Percentiles rank a stretch among this genome's conserved stretches.
phyloP scores from a whole-genome alignment of 805 yeast genomes.

The Lipomyces kockii region DNA sequence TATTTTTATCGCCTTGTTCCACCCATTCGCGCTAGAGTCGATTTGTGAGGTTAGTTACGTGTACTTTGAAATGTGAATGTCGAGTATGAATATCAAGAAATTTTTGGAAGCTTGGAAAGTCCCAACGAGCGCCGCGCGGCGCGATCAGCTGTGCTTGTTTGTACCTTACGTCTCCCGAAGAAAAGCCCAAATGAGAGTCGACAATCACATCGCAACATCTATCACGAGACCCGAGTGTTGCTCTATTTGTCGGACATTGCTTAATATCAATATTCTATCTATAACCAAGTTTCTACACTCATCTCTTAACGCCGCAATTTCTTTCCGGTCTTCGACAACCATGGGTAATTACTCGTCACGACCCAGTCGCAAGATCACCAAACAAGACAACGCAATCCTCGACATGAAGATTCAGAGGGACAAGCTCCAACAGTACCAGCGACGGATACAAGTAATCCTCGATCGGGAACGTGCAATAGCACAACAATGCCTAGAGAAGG shows the following conservation, averaged over 20 bases:
- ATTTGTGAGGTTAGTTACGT: too few relatives aligned
- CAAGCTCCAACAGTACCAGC: conserved; percentile 73
- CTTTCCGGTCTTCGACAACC: neutral
- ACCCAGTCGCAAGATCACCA: conserved; percentile 59
- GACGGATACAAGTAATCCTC: conserved; percentile 60
- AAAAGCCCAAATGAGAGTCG: neutral
- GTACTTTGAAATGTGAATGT: too few relatives aligned
- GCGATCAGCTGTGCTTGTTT: neutral
- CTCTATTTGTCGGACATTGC: neutral
- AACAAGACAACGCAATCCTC: conserved; percentile 83
- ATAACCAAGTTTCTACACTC: too few relatives aligned
- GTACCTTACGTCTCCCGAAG: too few relatives aligned
- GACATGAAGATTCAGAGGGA: conserved; percentile 90
- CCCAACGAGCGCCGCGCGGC: conserved; percentile 11
- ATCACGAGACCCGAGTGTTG: neutral
- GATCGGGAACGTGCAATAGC: conserved; percentile 68
- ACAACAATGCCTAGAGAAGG: conserved; percentile 55
- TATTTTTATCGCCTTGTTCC: conserved; percentile 8
- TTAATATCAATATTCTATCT: neutral
- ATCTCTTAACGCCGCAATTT: neutral
- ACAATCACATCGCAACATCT: neutral
- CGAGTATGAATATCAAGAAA: too few relatives aligned
- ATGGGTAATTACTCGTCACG: conserved; percentile 47
- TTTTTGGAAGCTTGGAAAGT: neutral
- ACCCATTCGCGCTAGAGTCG: neutral